Percentiles rank a stretch among this genome's conserved stretches.
Evolutionary conservation across 1,284 basidiomycete genomes (phyloP).

Genomic region (Trichosporon sp.): DNA sequence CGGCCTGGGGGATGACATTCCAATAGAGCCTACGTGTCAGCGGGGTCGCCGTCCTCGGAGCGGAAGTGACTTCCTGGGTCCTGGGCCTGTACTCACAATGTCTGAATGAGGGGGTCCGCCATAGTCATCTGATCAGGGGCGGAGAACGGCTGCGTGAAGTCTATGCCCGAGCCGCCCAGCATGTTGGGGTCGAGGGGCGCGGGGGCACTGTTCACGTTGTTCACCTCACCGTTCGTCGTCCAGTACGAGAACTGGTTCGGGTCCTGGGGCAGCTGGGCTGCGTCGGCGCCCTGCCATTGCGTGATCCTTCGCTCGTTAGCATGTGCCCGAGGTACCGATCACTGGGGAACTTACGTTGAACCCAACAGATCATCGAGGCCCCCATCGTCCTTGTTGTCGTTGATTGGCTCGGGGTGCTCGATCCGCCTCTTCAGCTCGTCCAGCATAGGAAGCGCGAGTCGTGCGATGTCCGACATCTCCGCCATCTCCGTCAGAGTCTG

Average conservation of each 20-base stretch:
- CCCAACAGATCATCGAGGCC: slow-evolving; percentile 10
- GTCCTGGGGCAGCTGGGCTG: not conserved
- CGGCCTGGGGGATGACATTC: slow-evolving; percentile 19
- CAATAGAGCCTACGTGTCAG: slow-evolving; percentile 19
- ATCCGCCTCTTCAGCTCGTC: slow-evolving; percentile 15
- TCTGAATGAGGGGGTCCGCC: slow-evolving; percentile 21
- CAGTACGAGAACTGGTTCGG: slow-evolving; percentile 3
- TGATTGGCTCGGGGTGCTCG: slow-evolving; percentile 7
- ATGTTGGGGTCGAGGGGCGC: not conserved
- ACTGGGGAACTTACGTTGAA: not conserved
- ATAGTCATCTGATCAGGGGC: slow-evolving; percentile 14
- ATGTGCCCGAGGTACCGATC: not conserved
- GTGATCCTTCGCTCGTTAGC: not conserved
- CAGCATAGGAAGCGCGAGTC: slow-evolving; percentile 18
- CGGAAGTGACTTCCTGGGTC: not conserved
- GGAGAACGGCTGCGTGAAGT: not conserved
- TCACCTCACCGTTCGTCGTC: not conserved
- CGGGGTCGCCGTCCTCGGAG: slow-evolving; percentile 8
- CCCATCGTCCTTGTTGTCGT: not conserved
- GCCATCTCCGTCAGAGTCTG: slow-evolving; percentile 24
- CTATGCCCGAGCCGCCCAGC: slow-evolving; percentile 1
- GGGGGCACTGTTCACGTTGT: not conserved
- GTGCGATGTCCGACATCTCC: slow-evolving; percentile 16
- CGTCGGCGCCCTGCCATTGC: not conserved
- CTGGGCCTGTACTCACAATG: slow-evolving; percentile 14